Base-by-base conservation (phyloP, 257 asterid species). In the Cynanchum wilfordii region DNA sequence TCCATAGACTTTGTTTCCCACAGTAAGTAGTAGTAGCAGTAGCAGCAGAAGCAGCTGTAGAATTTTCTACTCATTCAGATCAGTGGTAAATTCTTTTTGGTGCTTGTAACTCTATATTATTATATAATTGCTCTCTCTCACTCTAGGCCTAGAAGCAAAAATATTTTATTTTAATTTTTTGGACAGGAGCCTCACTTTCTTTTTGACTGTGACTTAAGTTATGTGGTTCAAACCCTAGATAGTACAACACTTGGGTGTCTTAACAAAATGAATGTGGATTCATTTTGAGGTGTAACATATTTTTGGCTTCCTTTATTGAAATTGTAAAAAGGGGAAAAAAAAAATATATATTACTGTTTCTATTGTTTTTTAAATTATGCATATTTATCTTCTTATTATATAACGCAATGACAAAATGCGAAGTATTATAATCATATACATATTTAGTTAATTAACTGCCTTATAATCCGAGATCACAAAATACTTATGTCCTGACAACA, bases 31-130 rank as follows among this genome's bases (percentile, higher is more conserved):
- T 42, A 7, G 47, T 7, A 8, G 47, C 2, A 42, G 47, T 11
- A 42, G 11, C 77, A 8, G 47, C 2, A 42, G 47, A 10, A 42
- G 11, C 77, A 84, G 62, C 22, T 67, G 82, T 78, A 75, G 62
- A 71, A 83, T 84, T 72, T 78, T 73, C 82, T 87, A 78, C 84
- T 78, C 1, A 78, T 80, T 78, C 82, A 66, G 86, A 77, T 80
- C 59, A 59, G 62, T 33, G 74, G 79, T 76, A 83, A 42, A 79
- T 83, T 85, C 81, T 82, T 33, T 33, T 87, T 75, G 82, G 84
- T 68, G 62, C 57, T 60, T 65, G 81, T 79, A 78, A 75, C 84
- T 70, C 68, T 47, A 54, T 33, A 33, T 33, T 33, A 33, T n/a
- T n/a, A n/a, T n/a, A n/a, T 76, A 76, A 63, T 68, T 75, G 42